These are phyloP conservation scores for Pelargonium australe DNA, from an alignment of 441 rosid genomes.

Conservation along the genomic window DNA sequence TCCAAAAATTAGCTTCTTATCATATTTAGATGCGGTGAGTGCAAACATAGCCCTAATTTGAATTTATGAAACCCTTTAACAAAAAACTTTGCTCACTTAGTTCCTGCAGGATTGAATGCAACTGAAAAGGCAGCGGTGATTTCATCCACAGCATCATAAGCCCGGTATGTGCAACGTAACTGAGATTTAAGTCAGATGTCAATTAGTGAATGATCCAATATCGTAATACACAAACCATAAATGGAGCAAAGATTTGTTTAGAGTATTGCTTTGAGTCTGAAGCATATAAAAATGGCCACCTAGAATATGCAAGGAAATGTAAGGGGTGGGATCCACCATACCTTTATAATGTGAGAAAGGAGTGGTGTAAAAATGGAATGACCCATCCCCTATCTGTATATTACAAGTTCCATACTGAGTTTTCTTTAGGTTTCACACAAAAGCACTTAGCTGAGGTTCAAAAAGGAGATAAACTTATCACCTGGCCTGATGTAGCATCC, in stretches of 20 bases:
- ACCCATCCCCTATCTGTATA: constrained; percentile 6
- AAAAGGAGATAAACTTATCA: constrained; percentile 10
- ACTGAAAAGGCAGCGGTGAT: constrained; percentile 84
- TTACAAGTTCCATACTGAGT: constrained; percentile 8
- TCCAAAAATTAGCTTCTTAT: not conserved
- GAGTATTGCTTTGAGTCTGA: not conserved
- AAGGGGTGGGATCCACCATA: constrained; percentile 4
- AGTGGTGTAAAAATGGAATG: not conserved
- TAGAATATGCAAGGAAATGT: not conserved
- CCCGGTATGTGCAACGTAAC: constrained; percentile 95
- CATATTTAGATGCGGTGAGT: not conserved
- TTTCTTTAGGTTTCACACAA: constrained; percentile 8
- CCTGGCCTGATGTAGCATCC: constrained; percentile 94
- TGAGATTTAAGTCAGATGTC: constrained; percentile 32
- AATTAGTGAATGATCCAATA: constrained; percentile 18
- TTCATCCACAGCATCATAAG: constrained; percentile 93
- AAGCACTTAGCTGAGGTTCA: constrained; percentile 2
- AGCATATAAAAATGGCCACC: constrained; percentile 7
- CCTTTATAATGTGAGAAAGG: not conserved
- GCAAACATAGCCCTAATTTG: not conserved
- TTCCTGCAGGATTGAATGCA: constrained; percentile 78
- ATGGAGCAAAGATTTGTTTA: constrained; percentile 8
- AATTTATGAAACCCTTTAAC: not conserved
- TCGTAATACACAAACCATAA: constrained; percentile 12
- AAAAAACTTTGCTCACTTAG: constrained; percentile 52